These are phyloP conservation scores for Phoenix dactylifera DNA, from an alignment of 176 grass and related monocot species.

Conservation along the genomic window DNA sequence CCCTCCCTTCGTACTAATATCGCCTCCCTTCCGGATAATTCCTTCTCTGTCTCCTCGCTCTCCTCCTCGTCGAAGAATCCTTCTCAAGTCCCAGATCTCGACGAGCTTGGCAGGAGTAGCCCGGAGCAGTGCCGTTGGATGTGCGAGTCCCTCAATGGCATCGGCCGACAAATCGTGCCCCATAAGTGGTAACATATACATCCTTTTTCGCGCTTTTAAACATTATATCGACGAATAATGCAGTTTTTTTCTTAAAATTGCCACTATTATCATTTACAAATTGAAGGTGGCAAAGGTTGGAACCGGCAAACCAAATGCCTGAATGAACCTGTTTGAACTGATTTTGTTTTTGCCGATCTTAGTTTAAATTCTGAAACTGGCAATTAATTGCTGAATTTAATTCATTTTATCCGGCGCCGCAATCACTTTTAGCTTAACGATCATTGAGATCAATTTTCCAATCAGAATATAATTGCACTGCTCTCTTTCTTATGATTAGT, in stretches of 20 bases:
- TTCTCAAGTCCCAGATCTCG: neutral
- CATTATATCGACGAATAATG: neutral
- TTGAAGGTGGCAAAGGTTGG: no score
- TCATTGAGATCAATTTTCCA: no score
- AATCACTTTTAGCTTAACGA: no score
- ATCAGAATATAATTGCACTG: no score
- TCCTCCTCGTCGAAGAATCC: neutral
- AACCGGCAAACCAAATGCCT: no score
- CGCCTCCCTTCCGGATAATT: conserved; percentile 9
- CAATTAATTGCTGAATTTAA: no score
- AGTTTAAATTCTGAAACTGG: no score
- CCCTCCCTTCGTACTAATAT: conserved; percentile 3
- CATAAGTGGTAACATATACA: neutral
- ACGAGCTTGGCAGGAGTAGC: neutral
- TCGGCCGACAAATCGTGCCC: conserved; percentile 5
- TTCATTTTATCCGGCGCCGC: no score
- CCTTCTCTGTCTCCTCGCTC: conserved; percentile 3
- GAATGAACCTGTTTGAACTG: no score
- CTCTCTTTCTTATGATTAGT: no score
- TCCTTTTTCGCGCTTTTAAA: neutral
- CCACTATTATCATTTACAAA: conserved; percentile 1
- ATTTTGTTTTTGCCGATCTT: no score
- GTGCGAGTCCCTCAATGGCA: neutral
- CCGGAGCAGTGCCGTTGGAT: neutral
- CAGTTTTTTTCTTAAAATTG: neutral